phyloP scores from a whole-genome alignment of 805 yeast genomes.

The Kodamaea kakaduensis region DNA sequence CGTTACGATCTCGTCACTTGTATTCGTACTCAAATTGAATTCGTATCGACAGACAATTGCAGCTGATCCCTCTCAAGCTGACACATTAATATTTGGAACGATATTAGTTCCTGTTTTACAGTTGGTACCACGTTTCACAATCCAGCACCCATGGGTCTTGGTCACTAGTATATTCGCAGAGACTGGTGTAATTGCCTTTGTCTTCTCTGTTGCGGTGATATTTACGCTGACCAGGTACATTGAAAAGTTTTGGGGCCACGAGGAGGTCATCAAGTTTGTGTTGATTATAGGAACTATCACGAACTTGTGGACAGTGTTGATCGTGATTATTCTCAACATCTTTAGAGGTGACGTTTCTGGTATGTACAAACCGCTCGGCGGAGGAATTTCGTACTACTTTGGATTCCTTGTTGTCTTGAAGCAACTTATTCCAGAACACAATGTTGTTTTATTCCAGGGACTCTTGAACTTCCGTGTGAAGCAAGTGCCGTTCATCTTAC shows the following conservation, averaged over 20 bases:
- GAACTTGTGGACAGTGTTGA: conserved; percentile 48
- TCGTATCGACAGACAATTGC: conserved; percentile 19
- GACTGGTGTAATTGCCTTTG: conserved; percentile 42
- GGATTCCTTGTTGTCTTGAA: conserved; percentile 56
- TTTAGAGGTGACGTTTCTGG: conserved; percentile 31
- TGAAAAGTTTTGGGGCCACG: conserved; percentile 49
- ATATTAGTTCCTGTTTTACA: conserved; percentile 57
- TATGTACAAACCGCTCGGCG: conserved; percentile 46
- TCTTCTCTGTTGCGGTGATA: conserved; percentile 35
- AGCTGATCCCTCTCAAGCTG: conserved; percentile 11
- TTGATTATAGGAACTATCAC: conserved; percentile 53
- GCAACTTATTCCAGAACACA: conserved; percentile 57
- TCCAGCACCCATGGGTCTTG: conserved; percentile 62
- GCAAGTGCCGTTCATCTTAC: conserved; percentile 52
- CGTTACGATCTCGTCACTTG: conserved; percentile 34
- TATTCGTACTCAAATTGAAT: conserved; percentile 41
- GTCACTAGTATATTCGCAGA: conserved; percentile 64
- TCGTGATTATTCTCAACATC: conserved; percentile 36
- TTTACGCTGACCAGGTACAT: conserved; percentile 43
- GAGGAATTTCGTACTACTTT: conserved; percentile 49
- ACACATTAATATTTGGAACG: conserved; percentile 26
- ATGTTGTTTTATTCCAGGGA: conserved; percentile 45
- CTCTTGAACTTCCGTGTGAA: conserved; percentile 50
- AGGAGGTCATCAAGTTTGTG: conserved; percentile 49
- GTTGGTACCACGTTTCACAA: conserved; percentile 54